Conservation (phyloP, 2,329 filamentous ascomycete genomes). For the Trichoderma atrobrunneum region DNA sequence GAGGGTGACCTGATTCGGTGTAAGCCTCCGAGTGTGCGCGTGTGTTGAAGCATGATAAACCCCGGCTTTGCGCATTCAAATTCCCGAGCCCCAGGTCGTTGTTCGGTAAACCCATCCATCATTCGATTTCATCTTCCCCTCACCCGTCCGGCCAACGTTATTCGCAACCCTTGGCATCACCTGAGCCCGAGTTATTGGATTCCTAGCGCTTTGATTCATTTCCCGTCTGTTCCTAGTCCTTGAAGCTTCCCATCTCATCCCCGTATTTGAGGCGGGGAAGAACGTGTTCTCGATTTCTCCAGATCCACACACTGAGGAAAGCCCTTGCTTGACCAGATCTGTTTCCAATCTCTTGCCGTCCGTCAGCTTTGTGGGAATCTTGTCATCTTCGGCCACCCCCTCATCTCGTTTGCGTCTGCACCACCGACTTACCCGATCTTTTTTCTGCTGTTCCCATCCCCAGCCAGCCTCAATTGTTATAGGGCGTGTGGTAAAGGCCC, state of each 20-base stretch:
- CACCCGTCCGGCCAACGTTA: neutral
- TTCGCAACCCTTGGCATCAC: conserved; percentile 3
- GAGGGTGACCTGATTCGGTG: conserved; percentile 14
- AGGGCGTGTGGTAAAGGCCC: neutral
- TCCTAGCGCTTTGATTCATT: neutral
- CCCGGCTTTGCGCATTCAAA: neutral
- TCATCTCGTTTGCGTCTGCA: conserved; percentile 17
- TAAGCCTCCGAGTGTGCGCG: conserved; percentile 17
- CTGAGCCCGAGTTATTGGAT: conserved; percentile 1
- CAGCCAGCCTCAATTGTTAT: conserved; percentile 1
- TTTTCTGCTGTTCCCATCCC: neutral
- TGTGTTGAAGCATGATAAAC: neutral
- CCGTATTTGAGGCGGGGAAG: conserved; percentile 18
- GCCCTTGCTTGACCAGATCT: conserved; percentile 16
- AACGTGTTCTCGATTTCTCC: conserved; percentile 18
- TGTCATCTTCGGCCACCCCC: neutral
- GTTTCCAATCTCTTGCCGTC: neutral
- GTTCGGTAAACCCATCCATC: neutral
- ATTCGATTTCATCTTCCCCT: conserved; percentile 16
- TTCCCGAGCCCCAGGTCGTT: neutral
- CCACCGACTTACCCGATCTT: conserved; percentile 8
- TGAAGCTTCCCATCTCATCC: conserved; percentile 3
- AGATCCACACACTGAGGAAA: conserved; percentile 12
- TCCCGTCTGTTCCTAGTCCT: neutral
- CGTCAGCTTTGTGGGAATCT: neutral